phyloP scores from a whole-genome alignment of 2,329 filamentous ascomycete species.

The Thelonectria discophora region DNA sequence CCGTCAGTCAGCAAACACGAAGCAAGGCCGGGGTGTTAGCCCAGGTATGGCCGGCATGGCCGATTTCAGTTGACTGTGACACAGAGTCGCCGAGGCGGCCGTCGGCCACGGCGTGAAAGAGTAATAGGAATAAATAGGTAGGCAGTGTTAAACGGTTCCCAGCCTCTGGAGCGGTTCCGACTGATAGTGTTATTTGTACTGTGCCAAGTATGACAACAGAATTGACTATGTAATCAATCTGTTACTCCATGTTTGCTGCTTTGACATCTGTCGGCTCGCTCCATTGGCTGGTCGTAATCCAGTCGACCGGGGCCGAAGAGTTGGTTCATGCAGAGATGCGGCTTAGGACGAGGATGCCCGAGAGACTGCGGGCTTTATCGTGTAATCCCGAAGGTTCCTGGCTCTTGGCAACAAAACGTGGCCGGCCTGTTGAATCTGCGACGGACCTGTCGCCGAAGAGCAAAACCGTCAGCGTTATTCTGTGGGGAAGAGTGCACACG shows the following conservation, averaged over 20 bases:
- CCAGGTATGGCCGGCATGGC: neutral
- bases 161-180: neutral
- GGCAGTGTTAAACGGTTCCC: neutral
- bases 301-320: neutral
- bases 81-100: neutral
- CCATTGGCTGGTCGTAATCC: neutral
- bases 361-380: neutral
- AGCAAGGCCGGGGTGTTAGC: neutral
- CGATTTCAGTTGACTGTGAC: neutral
- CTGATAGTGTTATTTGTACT: neutral
- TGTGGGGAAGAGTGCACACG: constrained; percentile 24
- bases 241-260: neutral
- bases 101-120: neutral
- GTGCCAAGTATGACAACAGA: neutral
- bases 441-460: neutral
- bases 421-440: neutral
- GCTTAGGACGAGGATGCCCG: neutral
- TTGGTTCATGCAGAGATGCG: neutral
- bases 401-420: neutral
- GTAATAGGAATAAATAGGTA: neutral
- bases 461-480: neutral
- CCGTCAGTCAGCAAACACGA: neutral
- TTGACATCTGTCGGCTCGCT: neutral
- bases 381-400: neutral
- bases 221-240: neutral